Conservation (phyloP, 2,329 filamentous ascomycete species). For the Chaetomium olivaceum region DNA sequence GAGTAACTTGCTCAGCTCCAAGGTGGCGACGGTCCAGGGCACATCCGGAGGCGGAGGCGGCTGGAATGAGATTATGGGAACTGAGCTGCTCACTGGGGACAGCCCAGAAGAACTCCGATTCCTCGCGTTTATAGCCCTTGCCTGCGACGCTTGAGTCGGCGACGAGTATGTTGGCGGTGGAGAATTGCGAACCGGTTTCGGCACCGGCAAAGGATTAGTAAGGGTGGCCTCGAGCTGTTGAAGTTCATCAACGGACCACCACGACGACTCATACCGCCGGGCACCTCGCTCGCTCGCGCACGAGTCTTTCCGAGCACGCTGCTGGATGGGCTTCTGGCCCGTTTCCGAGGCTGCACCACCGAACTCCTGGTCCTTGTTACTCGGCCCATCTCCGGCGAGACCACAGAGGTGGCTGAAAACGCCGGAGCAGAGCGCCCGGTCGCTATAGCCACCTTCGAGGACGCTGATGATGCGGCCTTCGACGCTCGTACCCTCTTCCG, state of each 20-base stretch:
- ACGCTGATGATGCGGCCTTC: slow-evolving; percentile 90
- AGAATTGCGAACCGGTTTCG: slow-evolving; percentile 56
- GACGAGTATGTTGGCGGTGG: slow-evolving; percentile 75
- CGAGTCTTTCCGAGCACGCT: slow-evolving; percentile 39
- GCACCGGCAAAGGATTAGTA: slow-evolving; percentile 49
- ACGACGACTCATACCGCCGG: slow-evolving; percentile 63
- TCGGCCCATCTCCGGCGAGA: slow-evolving; percentile 60
- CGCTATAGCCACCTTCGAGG: slow-evolving; percentile 93
- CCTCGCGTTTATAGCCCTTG: slow-evolving; percentile 71
- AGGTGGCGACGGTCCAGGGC: slow-evolving; percentile 79
- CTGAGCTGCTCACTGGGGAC: slow-evolving; percentile 42
- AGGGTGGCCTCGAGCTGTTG: slow-evolving; percentile 67
- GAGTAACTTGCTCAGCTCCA: slow-evolving; percentile 79
- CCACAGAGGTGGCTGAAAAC: slow-evolving; percentile 89
- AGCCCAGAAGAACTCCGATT: slow-evolving; percentile 63
- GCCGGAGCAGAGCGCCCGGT: slow-evolving; percentile 84
- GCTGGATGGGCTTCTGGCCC: slow-evolving; percentile 51
- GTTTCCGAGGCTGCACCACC: slow-evolving; percentile 60
- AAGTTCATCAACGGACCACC: slow-evolving; percentile 69
- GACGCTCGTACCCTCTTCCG: slow-evolving; percentile 74
- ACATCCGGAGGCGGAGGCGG: slow-evolving; percentile 75
- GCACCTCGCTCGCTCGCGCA: slow-evolving; percentile 36
- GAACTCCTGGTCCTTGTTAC: slow-evolving; percentile 41
- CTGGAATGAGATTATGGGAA: slow-evolving; percentile 40
- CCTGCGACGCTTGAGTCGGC: slow-evolving; percentile 83